Evolutionary conservation across 176 grass and related monocot species (phyloP).

Genomic region (Hordeum vulgare): MorexV3_pseudomolecules_assembly NC_058519.1:535949813-535950312

Average conservation of each 20-base stretch:
- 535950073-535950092: not conserved
- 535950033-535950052: not conserved
- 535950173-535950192: not conserved
- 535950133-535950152: not conserved
- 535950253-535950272: not conserved
- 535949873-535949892: not conserved
- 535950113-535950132: not conserved
- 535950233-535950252: not conserved
- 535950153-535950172: not conserved
- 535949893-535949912: not conserved
- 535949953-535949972: not conserved
- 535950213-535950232: not conserved
- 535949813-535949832: not conserved
- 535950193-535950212: not conserved
- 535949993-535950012: not conserved
- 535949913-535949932: not conserved
- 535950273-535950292: not conserved
- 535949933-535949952: not conserved
- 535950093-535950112: constrained; percentile 8
- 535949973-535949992: not conserved
- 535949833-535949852: not conserved
- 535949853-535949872: not conserved
- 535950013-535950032: not conserved
- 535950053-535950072: not conserved
- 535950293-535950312: not conserved